These are phyloP conservation scores for Ceratocystis cacaofunesta DNA, from an alignment of 2,329 filamentous ascomycete genomes.

Conservation along the genomic window DNA sequence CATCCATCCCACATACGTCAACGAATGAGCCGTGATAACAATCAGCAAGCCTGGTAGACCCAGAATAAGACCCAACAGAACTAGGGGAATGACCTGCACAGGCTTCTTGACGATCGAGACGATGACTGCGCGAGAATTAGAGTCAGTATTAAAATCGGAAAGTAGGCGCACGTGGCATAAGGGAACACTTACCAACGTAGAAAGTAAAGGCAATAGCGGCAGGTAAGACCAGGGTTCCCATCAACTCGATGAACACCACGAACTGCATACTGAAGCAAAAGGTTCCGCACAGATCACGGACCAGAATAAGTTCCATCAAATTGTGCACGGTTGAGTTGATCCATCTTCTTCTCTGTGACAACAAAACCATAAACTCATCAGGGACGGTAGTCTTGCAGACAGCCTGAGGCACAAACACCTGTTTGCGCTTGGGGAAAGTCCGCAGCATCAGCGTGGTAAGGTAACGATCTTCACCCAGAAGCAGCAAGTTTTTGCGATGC, in stretches of 20 bases:
- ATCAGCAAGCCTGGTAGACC: constrained; percentile 88
- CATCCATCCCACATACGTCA: constrained; percentile 94
- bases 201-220: constrained; percentile 95
- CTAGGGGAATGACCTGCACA: constrained; percentile 75
- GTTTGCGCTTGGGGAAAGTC: constrained; percentile 97
- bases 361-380: constrained; percentile 75
- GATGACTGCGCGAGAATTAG: constrained; percentile 41
- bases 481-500: constrained; percentile 89
- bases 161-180: constrained; percentile 10
- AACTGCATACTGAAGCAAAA: constrained; percentile 99
- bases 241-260: constrained; percentile 84
- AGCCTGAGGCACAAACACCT: constrained; percentile 94
- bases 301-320: constrained; percentile 89
- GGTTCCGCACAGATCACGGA: constrained; percentile 89
- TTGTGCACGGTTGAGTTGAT: constrained; percentile 99
- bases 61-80: constrained; percentile 78
- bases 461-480: constrained; percentile 88
- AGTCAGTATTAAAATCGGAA: constrained; percentile 12
- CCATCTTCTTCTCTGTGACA: constrained; percentile 93
- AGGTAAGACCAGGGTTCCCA: constrained; percentile 86
- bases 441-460: constrained; percentile 94
- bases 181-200: constrained; percentile 60
- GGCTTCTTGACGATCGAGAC: constrained; percentile 66
- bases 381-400: constrained; percentile 98
- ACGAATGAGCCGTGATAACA: constrained; percentile 80